Evolutionary conservation across 768 basidiomycete species (phyloP), one percentile per base, ranked within the genome.

Genomic region (Pisolithus sp.): DNA sequence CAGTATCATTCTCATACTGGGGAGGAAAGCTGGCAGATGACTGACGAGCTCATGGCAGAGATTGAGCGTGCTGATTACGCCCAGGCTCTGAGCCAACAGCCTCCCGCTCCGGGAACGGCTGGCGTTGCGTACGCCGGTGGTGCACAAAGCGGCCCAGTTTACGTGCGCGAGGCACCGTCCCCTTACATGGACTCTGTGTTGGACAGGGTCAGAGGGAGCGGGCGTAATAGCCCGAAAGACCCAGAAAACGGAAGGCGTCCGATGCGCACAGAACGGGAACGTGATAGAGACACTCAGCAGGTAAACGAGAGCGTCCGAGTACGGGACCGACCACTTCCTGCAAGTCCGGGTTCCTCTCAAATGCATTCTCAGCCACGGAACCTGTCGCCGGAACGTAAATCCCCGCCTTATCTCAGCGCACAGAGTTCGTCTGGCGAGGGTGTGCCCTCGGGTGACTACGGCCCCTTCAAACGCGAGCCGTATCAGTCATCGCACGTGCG

Each of bases 51-150:
- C 26, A 71, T 86, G 66, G 81, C 80, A 30, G 83, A 86, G 55
- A 83, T 86, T 54, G 86, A 88, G 61, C 77, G 80, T 40, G 82
- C 81, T n/a, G 82, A 86, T 65, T 67, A 79, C 55, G 79, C 82
- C 50, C 82, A 82, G 61, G 66, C 76, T 9, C 77, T 80, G 61
- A 71, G 71, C 37, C 75, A 76, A 56, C 68, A 68, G n/a, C 61
- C 68, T 48, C 58, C 71, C 43, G 59, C 68, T 59, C 59, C 63
- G 60, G 57, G 68, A 56, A 69, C 69, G 50, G 66, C 72, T 50
- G 70, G 77, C 70, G 57, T 76, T 5, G 74, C 74, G 5, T 76
- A 76, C 59, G 75, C 75, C 41, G 75, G 75, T 49, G 74, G 75
- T 56, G 74, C 75, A 36, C 68, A 70, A 51, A 73, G 70, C 39